Percentiles rank a stretch among this genome's conserved stretches.
phyloP scores from a whole-genome alignment of 1,139 yeast species.

The Protomyces macrosporus region DNA sequence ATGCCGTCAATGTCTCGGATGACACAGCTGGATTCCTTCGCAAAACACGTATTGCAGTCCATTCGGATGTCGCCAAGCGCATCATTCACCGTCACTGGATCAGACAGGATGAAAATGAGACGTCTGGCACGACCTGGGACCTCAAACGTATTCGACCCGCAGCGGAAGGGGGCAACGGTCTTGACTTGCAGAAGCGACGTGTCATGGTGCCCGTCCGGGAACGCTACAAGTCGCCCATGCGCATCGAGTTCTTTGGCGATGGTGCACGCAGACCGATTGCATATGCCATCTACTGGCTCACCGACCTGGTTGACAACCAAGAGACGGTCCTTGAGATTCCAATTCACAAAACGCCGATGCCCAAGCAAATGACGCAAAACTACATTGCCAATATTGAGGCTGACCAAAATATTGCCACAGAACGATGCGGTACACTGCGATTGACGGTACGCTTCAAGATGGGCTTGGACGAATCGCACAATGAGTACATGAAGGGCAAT shows the following conservation, averaged over 20 bases:
- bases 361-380: conserved; percentile 24
- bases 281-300: conserved; percentile 25
- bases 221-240: conserved; percentile 22
- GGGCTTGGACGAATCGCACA: conserved; percentile 24
- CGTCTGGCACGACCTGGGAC: conserved; percentile 11
- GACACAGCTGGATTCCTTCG: conserved; percentile 1
- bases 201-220: conserved; percentile 21
- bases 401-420: background rate
- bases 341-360: conserved; percentile 16
- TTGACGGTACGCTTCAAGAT: conserved; percentile 16
- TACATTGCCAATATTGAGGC: conserved; percentile 16
- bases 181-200: conserved; percentile 2
- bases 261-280: conserved; percentile 18
- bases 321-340: conserved; percentile 21
- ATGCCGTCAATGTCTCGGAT: conserved; percentile 6
- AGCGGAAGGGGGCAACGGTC: background rate
- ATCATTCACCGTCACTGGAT: conserved; percentile 10
- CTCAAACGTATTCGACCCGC: conserved; percentile 6
- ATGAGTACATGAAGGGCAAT: conserved; percentile 13
- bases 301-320: conserved; percentile 22
- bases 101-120: background rate
- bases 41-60: conserved; percentile 4
- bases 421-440: conserved; percentile 5
- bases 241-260: conserved; percentile 14
- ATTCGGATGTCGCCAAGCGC: conserved; percentile 10